Percentiles rank a stretch among this genome's conserved stretches.
phyloP scores from a whole-genome alignment of 331 rosid species.

The Quercus tomentella region DNA sequence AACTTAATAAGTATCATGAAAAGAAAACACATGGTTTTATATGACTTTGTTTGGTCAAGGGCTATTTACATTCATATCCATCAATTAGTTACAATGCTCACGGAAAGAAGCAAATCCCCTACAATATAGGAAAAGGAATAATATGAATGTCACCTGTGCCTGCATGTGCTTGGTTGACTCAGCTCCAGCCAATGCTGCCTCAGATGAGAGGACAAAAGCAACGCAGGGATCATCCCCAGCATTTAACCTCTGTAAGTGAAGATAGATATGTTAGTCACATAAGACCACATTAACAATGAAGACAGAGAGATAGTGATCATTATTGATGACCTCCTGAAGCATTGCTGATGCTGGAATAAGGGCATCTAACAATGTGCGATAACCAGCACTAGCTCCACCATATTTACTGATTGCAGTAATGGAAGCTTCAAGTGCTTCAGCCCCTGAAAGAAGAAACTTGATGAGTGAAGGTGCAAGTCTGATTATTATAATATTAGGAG shows the following conservation, averaged over 20 bases:
- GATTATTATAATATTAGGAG: constrained; percentile 12
- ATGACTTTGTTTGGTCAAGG: not conserved
- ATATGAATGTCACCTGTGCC: constrained; percentile 57
- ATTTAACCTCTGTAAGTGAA: constrained; percentile 51
- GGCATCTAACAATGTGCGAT: constrained; percentile 90
- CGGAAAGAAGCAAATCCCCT: not conserved
- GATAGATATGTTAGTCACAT: constrained; percentile 19
- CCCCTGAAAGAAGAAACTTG: constrained; percentile 61
- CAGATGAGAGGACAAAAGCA: constrained; percentile 80
- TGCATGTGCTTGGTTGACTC: constrained; percentile 85
- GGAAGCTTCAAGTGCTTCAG: constrained; percentile 73
- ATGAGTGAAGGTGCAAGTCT: constrained; percentile 14
- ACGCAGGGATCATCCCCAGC: constrained; percentile 65
- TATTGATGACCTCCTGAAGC: constrained; percentile 67
- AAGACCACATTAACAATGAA: constrained; percentile 5
- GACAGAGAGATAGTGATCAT: constrained; percentile 7
- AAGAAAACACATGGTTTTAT: not conserved
- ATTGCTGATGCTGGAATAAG: constrained; percentile 76
- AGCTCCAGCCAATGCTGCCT: constrained; percentile 80
- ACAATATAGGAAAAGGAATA: constrained; percentile 1
- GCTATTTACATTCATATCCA: not conserved
- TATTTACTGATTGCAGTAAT: constrained; percentile 87
- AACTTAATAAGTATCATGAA: not conserved
- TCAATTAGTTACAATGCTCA: not conserved
- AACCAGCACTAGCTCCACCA: constrained; percentile 94